Evolutionary conservation across 768 basidiomycete genomes (phyloP), one percentile per base, ranked within the genome.

Genomic region (Boletus sp.): DNA sequence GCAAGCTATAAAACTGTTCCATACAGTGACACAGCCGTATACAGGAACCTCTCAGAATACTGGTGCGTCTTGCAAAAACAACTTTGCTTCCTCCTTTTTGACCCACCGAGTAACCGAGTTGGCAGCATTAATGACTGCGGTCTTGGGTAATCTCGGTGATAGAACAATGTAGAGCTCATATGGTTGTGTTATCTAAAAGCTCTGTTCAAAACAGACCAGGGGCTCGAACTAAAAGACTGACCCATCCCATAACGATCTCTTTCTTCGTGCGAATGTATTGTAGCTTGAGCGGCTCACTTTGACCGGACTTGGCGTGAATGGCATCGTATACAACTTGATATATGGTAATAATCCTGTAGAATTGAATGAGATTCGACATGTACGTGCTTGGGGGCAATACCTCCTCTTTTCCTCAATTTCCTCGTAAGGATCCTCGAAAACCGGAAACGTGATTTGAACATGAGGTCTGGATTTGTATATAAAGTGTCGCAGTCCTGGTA

Each of bases 241-340:
- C 95, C 96, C 97, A 98, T 45, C 93, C 96, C 78, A 98, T 83
- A 29, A 96, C 85, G 53, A 87, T 86, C 75, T 98, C 97, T 45
- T 85, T 83, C 54, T 90, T 86, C 0, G 93, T 94, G 8, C 85
- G 83, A 12, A 96, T 77, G 67, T 91, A 97, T 59, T 96, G 89
- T 58, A 98, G 73, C 72, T 94, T 95, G 59, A 96, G 77, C 1
- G 89, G 80, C 2, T 82, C 82, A 52, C 84, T 84, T 65, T 94
- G 92, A 1, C 90, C 88, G 0, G 94, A 94, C 63, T 90, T 90
- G 8, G 89, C 90, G 66, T 98, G 96, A 17, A 99, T 87, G 0
- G 86, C 83, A 64, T 98, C 94, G 64, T 95, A 89, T 5, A 97
- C 70, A 7, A 76, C 82, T 72, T 98, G 94, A 71, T 99, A 99